phyloP scores from a whole-genome alignment of 164 flowering plant genomes.

The Berberis vulgaris region DNA sequence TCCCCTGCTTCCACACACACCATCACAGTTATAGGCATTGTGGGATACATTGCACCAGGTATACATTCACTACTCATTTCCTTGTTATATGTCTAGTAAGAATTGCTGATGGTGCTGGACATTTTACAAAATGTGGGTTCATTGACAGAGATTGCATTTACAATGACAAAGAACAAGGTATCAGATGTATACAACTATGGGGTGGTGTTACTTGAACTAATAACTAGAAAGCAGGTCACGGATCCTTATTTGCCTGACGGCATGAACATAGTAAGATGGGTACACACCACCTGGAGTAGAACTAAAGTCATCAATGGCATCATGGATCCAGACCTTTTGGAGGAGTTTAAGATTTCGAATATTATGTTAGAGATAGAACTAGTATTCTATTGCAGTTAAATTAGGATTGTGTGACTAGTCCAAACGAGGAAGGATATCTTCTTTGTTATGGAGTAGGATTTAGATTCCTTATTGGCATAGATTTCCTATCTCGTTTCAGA shows the following conservation, averaged over 20 bases:
- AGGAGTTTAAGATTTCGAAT: slow-evolving; percentile 8
- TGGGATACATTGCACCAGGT: slow-evolving; percentile 91
- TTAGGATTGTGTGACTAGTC: too few species aligned
- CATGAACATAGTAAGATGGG: slow-evolving; percentile 47
- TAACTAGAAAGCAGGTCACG: slow-evolving; percentile 46
- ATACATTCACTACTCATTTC: neutral
- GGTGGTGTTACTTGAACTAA: slow-evolving; percentile 57
- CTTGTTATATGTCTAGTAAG: neutral
- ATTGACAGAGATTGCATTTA: slow-evolving; percentile 58
- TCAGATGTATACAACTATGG: slow-evolving; percentile 78
- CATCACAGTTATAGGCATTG: slow-evolving; percentile 42
- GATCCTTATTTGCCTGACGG: slow-evolving; percentile 36
- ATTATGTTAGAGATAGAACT: slow-evolving; percentile 36
- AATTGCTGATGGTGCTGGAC: neutral
- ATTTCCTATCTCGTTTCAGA: too few species aligned
- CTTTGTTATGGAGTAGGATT: too few species aligned
- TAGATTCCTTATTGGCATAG: too few species aligned
- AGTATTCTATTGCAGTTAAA: too few species aligned
- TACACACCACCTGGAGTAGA: slow-evolving; percentile 23
- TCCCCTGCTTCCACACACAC: slow-evolving; percentile 32
- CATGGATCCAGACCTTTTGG: slow-evolving; percentile 24
- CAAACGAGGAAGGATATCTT: too few species aligned
- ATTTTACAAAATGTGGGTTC: neutral
- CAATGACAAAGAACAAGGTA: slow-evolving; percentile 34
- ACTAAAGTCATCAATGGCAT: slow-evolving; percentile 23